phyloP scores from a whole-genome alignment of 2,329 filamentous ascomycete species.

The Pleoardoris graminearum region DNA sequence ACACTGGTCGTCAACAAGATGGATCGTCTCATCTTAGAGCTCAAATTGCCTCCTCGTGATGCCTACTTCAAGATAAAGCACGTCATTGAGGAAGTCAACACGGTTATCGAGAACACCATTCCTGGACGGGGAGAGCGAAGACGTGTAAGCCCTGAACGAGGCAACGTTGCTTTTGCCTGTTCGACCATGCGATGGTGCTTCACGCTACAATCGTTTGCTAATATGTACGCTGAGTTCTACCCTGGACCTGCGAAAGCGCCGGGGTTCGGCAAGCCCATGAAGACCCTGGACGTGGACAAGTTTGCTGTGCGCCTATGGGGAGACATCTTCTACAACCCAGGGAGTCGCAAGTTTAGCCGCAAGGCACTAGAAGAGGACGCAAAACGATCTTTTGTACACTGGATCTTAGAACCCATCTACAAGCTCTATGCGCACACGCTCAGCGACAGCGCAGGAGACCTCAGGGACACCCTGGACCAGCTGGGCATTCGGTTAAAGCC shows the following conservation, averaged over 20 bases:
- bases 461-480: conserved; percentile 75
- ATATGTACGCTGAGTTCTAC: conserved; percentile 92
- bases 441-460: conserved; percentile 81
- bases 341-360: conserved; percentile 86
- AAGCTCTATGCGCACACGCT: conserved; percentile 96
- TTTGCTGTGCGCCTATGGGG: conserved; percentile 90
- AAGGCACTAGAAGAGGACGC: conserved; percentile 80
- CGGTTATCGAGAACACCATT: conserved; percentile 83
- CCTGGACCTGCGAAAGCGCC: conserved; percentile 55
- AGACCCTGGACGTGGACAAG: conserved; percentile 70
- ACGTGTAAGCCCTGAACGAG: conserved; percentile 90
- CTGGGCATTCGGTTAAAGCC: conserved; percentile 88
- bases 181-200: conserved; percentile 96
- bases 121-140: conserved; percentile 78
- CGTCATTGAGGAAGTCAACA: conserved; percentile 98
- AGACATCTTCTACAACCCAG: conserved; percentile 93
- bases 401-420: conserved; percentile 95
- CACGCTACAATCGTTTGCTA: conserved; percentile 88
- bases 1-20: conserved; percentile 96
- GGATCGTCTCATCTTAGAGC: conserved; percentile 89
- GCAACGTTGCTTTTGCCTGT: conserved; percentile 96
- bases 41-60: conserved; percentile 91
- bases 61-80: conserved; percentile 99
- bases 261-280: conserved; percentile 40
- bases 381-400: conserved; percentile 88